Percentiles rank a stretch among this genome's conserved stretches.
Evolutionary conservation across 495 filamentous ascomycete genomes (phyloP).

Genomic region (Penicillium silybi): DNA sequence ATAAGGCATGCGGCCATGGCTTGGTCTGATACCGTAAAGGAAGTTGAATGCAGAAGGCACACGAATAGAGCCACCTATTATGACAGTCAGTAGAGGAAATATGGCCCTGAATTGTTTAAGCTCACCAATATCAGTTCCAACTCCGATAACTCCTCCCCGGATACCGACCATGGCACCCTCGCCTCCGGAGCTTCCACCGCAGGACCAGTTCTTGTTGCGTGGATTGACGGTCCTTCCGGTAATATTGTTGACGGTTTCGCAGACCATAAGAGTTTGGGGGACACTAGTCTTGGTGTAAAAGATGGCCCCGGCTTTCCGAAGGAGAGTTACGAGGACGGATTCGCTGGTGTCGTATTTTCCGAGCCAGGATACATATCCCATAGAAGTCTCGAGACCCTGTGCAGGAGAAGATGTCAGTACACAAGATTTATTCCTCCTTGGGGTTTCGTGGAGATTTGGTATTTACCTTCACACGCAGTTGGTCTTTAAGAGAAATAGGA

Average conservation of each 20-base stretch:
- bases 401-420: background rate
- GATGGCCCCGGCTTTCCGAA: constrained; percentile 28
- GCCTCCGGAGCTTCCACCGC: constrained; percentile 41
- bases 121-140: constrained; percentile 37
- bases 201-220: constrained; percentile 30
- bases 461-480: constrained; percentile 49
- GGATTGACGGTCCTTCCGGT: constrained; percentile 39
- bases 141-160: constrained; percentile 30
- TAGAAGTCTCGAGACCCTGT: constrained; percentile 22
- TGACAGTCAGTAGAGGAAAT: background rate
- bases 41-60: constrained; percentile 48
- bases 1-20: constrained; percentile 42
- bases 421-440: background rate
- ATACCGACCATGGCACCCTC: constrained; percentile 38
- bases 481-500: constrained; percentile 60
- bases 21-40: constrained; percentile 41
- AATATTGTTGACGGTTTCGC: constrained; percentile 40
- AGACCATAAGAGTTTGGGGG: constrained; percentile 33
- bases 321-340: constrained; percentile 9
- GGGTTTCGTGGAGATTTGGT: background rate
- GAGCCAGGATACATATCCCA: constrained; percentile 14
- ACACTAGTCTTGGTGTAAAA: constrained; percentile 43
- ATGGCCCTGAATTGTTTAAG: background rate
- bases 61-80: constrained; percentile 43
- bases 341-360: constrained; percentile 6